Evolutionary conservation across 805 yeast genomes (phyloP), one percentile per base, ranked within the genome.

Genomic region (Pichia rugopelliculosa): DNA sequence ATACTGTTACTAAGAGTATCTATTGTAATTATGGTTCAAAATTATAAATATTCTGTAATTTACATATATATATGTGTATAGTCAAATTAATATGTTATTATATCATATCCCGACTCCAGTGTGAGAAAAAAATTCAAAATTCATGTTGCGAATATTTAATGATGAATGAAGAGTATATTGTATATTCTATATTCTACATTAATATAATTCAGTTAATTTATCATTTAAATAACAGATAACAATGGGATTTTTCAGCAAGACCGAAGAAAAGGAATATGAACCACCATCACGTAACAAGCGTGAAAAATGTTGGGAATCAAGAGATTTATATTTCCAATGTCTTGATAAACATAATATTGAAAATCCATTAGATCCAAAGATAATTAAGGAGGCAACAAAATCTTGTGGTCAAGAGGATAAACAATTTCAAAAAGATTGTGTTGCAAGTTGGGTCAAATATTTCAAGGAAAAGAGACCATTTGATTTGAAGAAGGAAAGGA

Each of bases 391-490:
- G 20, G 79, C 87, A 38, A 73, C 75, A 45, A 57, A 67, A 21
- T 66, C 74, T 42, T 90, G 98, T 66, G 74, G 79, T 0, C 47
- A 52, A 2, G 73, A 80, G 59, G 78, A 80, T 53, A 59, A 62
- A n/a, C 73, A 71, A 36, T 88, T 87, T 55, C 79, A 84, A 50
- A 63, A 72, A n/a, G 79, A 81, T 55, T 90, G 98, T 66, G 88
- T 87, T 10, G 79, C 80, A 13, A 79, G 89, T 46, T 90, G 98
- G 98, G 88, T 79, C 52, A 74, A 83, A 51, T 89, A 90, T 64
- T 90, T 91, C 72, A 91, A 89, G 61, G 91, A 88, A 65, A 90
- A 89, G 65, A 77, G 96, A 56, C 84, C 81, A 36, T 82, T 80
- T 50, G 96, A 88, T 56, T 68, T 79, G 52, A 78, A 79, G 57